Evolutionary conservation across 306 rosid genomes (phyloP).

Genomic region (Myrica gale): DNA sequence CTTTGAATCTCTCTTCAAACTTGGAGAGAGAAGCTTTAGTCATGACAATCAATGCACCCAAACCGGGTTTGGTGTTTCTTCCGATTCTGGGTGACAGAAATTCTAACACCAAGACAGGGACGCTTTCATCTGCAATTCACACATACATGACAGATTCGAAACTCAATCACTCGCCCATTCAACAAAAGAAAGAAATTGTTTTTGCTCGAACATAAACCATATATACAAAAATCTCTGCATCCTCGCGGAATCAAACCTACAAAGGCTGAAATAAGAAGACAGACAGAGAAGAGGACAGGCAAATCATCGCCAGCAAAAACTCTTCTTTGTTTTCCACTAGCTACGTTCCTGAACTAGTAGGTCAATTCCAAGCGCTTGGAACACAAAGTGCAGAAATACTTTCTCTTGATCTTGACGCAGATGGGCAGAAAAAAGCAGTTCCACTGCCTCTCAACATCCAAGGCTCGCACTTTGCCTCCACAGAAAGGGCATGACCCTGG

Average conservation of each 20-base stretch:
- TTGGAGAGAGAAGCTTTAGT: not conserved
- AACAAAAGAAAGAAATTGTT: not conserved
- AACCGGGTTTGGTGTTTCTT: not conserved
- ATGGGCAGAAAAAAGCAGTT: conserved; percentile 66
- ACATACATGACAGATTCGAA: not conserved
- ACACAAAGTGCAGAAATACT: conserved; percentile 72
- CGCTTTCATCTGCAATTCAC: not conserved
- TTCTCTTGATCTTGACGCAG: conserved; percentile 78
- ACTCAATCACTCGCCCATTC: not conserved
- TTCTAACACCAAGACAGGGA: not conserved
- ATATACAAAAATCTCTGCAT: not conserved
- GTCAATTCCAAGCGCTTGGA: conserved; percentile 61
- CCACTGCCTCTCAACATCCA: conserved; percentile 67
- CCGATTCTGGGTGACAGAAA: not conserved
- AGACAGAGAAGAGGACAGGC: not conserved
- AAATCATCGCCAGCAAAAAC: not conserved
- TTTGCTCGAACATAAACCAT: not conserved
- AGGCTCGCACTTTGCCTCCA: conserved; percentile 73
- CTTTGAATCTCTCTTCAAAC: not conserved
- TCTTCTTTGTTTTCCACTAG: not conserved
- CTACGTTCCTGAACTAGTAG: conserved; percentile 22
- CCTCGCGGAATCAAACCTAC: not conserved
- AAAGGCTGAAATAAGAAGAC: not conserved
- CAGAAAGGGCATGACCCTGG: conserved; percentile 88
- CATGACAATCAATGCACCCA: not conserved